Evolutionary conservation across 2,329 filamentous ascomycete species (phyloP).

Genomic region (Fusarium sp.): DNA sequence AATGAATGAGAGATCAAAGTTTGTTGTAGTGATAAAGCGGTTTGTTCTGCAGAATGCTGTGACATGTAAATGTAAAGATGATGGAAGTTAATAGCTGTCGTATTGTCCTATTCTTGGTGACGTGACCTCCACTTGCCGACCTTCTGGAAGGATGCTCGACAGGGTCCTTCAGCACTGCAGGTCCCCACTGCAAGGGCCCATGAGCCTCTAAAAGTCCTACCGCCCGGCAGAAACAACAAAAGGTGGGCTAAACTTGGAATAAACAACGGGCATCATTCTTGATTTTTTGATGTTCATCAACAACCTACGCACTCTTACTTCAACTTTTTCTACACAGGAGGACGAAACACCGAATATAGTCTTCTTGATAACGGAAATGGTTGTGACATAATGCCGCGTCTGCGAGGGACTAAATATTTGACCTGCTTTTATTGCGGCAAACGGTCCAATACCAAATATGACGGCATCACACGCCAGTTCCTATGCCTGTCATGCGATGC

Average conservation of each 20-base stretch:
- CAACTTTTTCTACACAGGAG: neutral
- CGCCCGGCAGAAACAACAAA: constrained; percentile 55
- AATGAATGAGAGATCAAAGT: neutral
- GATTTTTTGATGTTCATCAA: constrained; percentile 33
- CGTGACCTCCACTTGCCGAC: constrained; percentile 27
- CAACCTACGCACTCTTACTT: constrained; percentile 6
- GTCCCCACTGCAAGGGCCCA: constrained; percentile 25
- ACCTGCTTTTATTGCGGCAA: constrained; percentile 88
- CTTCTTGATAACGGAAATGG: constrained; percentile 7
- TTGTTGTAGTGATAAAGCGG: neutral
- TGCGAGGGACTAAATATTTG: constrained; percentile 62
- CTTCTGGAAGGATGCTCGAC: constrained; percentile 33
- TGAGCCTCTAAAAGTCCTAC: constrained; percentile 42
- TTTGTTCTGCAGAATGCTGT: neutral
- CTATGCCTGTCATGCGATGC: constrained; percentile 84
- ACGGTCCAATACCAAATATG: constrained; percentile 71
- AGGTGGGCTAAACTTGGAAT: constrained; percentile 33
- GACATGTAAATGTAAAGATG: constrained; percentile 15
- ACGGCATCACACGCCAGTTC: constrained; percentile 73
- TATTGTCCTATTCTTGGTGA: constrained; percentile 13
- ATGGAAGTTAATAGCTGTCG: constrained; percentile 4
- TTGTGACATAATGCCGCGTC: constrained; percentile 58
- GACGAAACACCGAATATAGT: neutral
- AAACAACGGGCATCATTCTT: constrained; percentile 32
- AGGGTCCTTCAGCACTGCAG: constrained; percentile 22